phyloP scores from a whole-genome alignment of 352 stramenopile species.

The Peronospora destructor region DNA sequence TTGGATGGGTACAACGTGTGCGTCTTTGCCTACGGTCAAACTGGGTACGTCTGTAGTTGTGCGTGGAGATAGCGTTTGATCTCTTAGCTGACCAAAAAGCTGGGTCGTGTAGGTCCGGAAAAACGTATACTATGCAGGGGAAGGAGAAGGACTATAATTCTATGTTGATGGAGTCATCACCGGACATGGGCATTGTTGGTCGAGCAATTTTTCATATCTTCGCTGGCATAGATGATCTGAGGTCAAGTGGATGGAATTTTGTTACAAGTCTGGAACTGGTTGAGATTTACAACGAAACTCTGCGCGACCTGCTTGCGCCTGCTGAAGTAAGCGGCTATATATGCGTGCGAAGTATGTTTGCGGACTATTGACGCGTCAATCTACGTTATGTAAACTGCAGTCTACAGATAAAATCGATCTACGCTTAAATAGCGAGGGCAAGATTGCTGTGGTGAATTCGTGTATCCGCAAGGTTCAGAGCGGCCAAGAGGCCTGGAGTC shows the following conservation, averaged over 20 bases:
- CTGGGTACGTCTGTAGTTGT: constrained; percentile 36
- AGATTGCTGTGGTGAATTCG: constrained; percentile 56
- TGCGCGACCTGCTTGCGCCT: constrained; percentile 89
- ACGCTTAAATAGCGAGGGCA: constrained; percentile 60
- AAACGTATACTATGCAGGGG: constrained; percentile 87
- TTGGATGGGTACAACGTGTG: constrained; percentile 95
- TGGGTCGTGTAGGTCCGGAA: constrained; percentile 49
- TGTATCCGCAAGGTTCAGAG: constrained; percentile 48
- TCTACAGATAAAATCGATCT: constrained; percentile 64
- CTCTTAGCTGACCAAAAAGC: neutral
- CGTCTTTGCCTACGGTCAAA: constrained; percentile 91
- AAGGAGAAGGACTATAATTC: constrained; percentile 31
- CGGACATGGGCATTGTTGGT: constrained; percentile 74
- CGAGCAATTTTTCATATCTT: constrained; percentile 78
- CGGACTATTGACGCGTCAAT: constrained; percentile 2
- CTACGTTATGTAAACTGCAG: constrained; percentile 16
- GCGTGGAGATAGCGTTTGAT: neutral
- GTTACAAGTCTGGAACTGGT: constrained; percentile 80
- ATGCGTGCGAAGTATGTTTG: neutral
- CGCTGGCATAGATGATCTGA: constrained; percentile 49
- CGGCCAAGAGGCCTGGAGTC: constrained; percentile 55
- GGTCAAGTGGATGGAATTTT: constrained; percentile 69
- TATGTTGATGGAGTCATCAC: constrained; percentile 35
- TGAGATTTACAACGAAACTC: constrained; percentile 97
- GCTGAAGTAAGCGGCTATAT: constrained; percentile 31